These are phyloP conservation scores for Colletotrichum godetiae DNA, from an alignment of 2,329 filamentous ascomycete species.

Conservation along the genomic window DNA sequence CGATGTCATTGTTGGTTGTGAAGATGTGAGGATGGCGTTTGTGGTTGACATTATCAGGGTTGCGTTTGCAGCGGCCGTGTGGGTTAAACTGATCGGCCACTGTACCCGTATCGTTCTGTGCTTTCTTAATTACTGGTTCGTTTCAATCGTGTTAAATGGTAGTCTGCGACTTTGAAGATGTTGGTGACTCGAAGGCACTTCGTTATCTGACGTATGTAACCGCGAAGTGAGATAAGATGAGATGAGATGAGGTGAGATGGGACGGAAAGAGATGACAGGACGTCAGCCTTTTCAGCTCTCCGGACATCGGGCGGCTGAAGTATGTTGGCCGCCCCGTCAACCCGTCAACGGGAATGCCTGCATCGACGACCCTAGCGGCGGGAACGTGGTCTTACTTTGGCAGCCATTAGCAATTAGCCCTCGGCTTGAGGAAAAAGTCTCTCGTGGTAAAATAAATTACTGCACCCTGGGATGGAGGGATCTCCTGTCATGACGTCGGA, in stretches of 20 bases:
- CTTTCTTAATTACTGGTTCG: neutral
- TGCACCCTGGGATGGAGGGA: neutral
- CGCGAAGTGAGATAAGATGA: neutral
- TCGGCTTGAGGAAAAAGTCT: neutral
- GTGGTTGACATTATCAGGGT: neutral
- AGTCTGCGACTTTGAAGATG: neutral
- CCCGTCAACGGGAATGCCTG: neutral
- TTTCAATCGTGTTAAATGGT: neutral
- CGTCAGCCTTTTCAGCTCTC: neutral
- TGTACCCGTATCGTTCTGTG: neutral
- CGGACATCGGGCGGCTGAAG: neutral
- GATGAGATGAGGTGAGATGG: neutral
- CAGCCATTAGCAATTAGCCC: neutral
- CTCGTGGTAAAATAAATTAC: neutral
- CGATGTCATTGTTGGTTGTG: neutral
- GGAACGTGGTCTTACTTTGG: neutral
- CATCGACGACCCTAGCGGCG: neutral
- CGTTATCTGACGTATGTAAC: neutral
- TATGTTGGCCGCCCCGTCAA: neutral
- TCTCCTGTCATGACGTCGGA: conserved; percentile 16
- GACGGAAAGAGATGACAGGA: neutral
- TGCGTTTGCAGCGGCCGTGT: neutral
- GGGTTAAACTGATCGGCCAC: neutral
- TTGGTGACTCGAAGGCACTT: neutral
- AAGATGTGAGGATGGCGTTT: neutral